Base-by-base conservation (phyloP, 805 yeast species). In the Suhomyces kilbournensis region DNA sequence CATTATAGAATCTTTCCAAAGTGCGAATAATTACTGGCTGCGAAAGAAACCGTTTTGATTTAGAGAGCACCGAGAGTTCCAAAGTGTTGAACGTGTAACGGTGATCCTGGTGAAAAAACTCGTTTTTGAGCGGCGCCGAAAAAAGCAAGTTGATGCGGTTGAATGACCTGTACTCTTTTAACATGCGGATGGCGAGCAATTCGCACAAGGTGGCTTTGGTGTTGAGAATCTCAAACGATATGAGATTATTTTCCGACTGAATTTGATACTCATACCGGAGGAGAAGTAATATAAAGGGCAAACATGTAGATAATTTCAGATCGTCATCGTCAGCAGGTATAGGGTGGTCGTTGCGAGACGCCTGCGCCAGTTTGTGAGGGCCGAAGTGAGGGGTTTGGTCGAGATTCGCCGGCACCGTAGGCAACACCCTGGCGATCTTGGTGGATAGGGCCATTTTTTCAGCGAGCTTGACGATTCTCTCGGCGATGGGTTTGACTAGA, bases 161-260 rank as follows among this genome's bases (percentile, higher is more conserved):
- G 30, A 63, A 66, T 2, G 74, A 68, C 43, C 69, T 69, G 55
- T 74, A 78, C 51, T 78, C 83, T 44, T 78, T 65, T 28, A 81
- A 66, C 62, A 81, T 70, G 54, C 81, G 67, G 19, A 79, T 69
- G 2, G 84, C 82, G 34, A 80, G 65, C n/a, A 78, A 58, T 61
- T 81, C 85, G 58, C 85, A 81, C 3, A 80, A 68, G 51, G 67
- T 73, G 32, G 84, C 76, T 49, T 82, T 74, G 3, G 85, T 79
- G 12, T 53, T 52, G 48, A 74, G 61, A 44, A 74, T 60, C 39
- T 74, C 78, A 53, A 59, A 72, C 52, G 65, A 59, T 15, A 73
- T 66, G 53, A 72, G 60, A 53, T 74, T 71, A 56, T 67, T 67
- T 47, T 73, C 74, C 3, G 72, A 63, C 54, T 74, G 78, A 32